Percentiles rank a stretch among this genome's conserved stretches.
These are phyloP conservation scores for Lithohypha guttulata DNA, from an alignment of 2,329 filamentous ascomycete species.

Conservation along the genomic window DNA sequence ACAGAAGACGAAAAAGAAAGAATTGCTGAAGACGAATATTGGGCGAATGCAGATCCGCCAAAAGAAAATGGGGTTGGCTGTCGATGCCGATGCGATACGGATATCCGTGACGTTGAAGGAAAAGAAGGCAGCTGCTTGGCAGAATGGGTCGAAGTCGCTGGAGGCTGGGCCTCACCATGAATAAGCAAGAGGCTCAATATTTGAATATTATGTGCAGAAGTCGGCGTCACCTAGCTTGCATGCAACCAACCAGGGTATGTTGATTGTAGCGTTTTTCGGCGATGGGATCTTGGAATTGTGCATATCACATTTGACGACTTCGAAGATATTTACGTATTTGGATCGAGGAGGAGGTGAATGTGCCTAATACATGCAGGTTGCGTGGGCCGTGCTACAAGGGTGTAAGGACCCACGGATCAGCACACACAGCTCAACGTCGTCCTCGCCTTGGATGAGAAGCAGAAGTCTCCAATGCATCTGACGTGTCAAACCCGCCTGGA, in stretches of 20 bases:
- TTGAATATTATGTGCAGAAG: slow-evolving; percentile 15
- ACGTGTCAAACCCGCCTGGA: no score
- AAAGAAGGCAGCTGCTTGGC: slow-evolving; percentile 91
- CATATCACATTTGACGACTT: slow-evolving; percentile 44
- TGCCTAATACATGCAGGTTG: neutral
- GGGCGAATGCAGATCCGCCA: slow-evolving; percentile 73
- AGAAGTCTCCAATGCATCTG: no score
- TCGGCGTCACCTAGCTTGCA: slow-evolving; percentile 7
- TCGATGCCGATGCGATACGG: slow-evolving; percentile 90
- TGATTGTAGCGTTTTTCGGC: slow-evolving; percentile 9
- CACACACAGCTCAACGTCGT: no score
- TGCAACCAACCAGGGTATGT: slow-evolving; percentile 14
- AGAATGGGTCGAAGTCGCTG: slow-evolving; percentile 95
- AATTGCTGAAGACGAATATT: slow-evolving; percentile 89
- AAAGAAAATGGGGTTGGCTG: slow-evolving; percentile 97
- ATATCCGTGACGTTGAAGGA: slow-evolving; percentile 94
- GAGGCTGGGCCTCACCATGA: slow-evolving; percentile 67
- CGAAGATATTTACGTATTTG: slow-evolving; percentile 7
- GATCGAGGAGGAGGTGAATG: neutral
- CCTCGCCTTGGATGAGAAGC: no score
- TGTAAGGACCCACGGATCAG: no score
- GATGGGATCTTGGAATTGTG: slow-evolving; percentile 9
- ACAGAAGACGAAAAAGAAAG: slow-evolving; percentile 73
- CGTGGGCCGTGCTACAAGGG: no score
- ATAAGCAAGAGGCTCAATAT: slow-evolving; percentile 10